Conservation (phyloP, 768 basidiomycete genomes). For the Suillus americanus region DNA sequence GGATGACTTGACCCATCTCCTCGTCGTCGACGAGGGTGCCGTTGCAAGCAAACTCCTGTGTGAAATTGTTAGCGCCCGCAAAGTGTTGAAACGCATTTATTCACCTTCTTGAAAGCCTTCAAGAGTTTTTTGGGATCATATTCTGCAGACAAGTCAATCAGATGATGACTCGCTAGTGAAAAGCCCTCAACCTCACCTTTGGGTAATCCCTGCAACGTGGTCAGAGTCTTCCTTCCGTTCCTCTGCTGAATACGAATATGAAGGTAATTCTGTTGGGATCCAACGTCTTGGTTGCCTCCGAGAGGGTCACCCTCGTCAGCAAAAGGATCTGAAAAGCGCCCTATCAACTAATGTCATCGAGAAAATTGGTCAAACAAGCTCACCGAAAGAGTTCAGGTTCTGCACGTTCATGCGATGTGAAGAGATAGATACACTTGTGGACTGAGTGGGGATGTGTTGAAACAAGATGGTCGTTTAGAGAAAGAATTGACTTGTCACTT, state of each 20-base stretch:
- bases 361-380: slow-evolving; percentile 12
- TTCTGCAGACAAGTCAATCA: slow-evolving; percentile 48
- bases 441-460: slow-evolving; percentile 44
- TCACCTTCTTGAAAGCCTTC: slow-evolving; percentile 98
- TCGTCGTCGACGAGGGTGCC: slow-evolving; percentile 95
- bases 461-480: slow-evolving; percentile 30
- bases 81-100: background rate
- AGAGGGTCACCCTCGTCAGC: slow-evolving; percentile 91
- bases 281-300: slow-evolving; percentile 70
- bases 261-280: slow-evolving; percentile 80
- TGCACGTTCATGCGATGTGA: slow-evolving; percentile 91
- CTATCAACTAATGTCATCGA: slow-evolving; percentile 11
- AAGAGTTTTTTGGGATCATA: slow-evolving; percentile 97
- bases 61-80: slow-evolving; percentile 7
- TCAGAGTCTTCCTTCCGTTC: slow-evolving; percentile 98
- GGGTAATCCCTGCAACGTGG: slow-evolving; percentile 93
- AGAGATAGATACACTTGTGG: slow-evolving; percentile 40
- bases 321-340: slow-evolving; percentile 75
- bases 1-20: slow-evolving; percentile 95
- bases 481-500: slow-evolving; percentile 10
- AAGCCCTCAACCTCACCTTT: slow-evolving; percentile 56
- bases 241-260: slow-evolving; percentile 98
- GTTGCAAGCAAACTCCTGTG: slow-evolving; percentile 96
- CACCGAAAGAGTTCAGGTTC: slow-evolving; percentile 84
- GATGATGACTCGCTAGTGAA: slow-evolving; percentile 13